Evolutionary conservation across 371 early-diverging fungal genomes (phyloP), one percentile per base, ranked within the genome.

Genomic region (Coemansia sp.): DNA sequence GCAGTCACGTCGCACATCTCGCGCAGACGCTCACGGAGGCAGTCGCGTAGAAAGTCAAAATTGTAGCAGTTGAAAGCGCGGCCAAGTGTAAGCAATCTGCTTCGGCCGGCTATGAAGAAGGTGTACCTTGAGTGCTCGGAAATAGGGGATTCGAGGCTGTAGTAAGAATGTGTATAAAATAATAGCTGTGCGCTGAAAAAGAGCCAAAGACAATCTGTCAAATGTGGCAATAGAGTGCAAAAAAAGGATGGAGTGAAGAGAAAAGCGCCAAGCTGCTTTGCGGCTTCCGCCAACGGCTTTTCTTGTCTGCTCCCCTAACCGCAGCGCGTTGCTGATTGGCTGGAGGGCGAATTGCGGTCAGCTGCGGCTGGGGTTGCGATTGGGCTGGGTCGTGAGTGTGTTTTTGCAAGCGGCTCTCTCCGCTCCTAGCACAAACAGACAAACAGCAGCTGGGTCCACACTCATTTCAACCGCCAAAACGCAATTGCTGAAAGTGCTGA

Each of bases 61-160:
- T 37, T 37, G 37, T 9, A 9, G 37, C 5, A 37, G 37, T 24
- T 24, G 24, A 24, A 37, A 37, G 37, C 37, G 5, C 9, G 37
- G 37, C 37, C 37, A 37, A 37, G 37, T 5, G n/a, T 16, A 16
- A 18, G 18, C n/a, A 46, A 9, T 37, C 9, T 37, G 37, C 7
- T 37, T 37, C 37, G 5, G 43, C 43, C n/a, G 43, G 16, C 43
- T n/a, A 43, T 5, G 5, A 46, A 46, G 9, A 18, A 16, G 18
- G 46, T 50, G 32, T 50, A 50, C 50, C 50, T 50, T 50, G 31
- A 32, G 50, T 50, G 50, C 32, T 32, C 7, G 16, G 31, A 40
- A 5, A 29, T 14, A 47, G 32, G 32, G 11, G 31, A 48, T 24
- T 24, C 24, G 24, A 24, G 24, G 24, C 24, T 24, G 24, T 16